Conservation (phyloP, 805 yeast species). For the Grigorovia yakushimaensis region DNA sequence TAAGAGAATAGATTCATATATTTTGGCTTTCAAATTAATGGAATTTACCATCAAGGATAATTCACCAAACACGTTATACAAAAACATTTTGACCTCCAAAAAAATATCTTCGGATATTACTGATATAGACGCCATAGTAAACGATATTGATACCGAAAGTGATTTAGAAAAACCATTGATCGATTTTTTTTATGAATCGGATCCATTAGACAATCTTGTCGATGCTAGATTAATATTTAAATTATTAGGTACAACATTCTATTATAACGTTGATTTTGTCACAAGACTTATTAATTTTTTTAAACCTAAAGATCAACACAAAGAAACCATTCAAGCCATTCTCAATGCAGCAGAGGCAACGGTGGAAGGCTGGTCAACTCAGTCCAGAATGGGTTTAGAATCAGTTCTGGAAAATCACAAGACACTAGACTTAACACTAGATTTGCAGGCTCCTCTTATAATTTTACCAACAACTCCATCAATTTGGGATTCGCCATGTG, state of each 20-base stretch:
- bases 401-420: slow-evolving; percentile 93
- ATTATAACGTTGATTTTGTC: slow-evolving; percentile 76
- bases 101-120: slow-evolving; percentile 33
- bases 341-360: slow-evolving; percentile 94
- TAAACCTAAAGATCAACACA: slow-evolving; percentile 75
- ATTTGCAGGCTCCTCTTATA: slow-evolving; percentile 87
- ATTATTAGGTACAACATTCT: slow-evolving; percentile 78
- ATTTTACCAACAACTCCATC: slow-evolving; percentile 76
- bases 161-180: slow-evolving; percentile 51
- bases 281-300: slow-evolving; percentile 70
- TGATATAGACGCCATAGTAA: slow-evolving; percentile 11
- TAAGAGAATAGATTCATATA: slow-evolving; percentile 71
- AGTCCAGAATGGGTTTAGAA: slow-evolving; percentile 85
- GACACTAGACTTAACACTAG: slow-evolving; percentile 74
- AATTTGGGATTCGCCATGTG: slow-evolving; percentile 77
- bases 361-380: slow-evolving; percentile 80
- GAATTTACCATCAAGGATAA: slow-evolving; percentile 87
- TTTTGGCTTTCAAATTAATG: slow-evolving; percentile 61
- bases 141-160: slow-evolving; percentile 19
- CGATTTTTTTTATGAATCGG: slow-evolving; percentile 69
- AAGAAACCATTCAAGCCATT: slow-evolving; percentile 81
- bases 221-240: slow-evolving; percentile 69
- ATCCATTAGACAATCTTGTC: slow-evolving; percentile 77
- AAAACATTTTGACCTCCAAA: slow-evolving; percentile 79
- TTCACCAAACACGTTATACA: slow-evolving; percentile 66